Percentiles rank a stretch among this genome's conserved stretches.
Conservation (phyloP, 1,284 basidiomycete species). For the Termitomyces sp. region DNA sequence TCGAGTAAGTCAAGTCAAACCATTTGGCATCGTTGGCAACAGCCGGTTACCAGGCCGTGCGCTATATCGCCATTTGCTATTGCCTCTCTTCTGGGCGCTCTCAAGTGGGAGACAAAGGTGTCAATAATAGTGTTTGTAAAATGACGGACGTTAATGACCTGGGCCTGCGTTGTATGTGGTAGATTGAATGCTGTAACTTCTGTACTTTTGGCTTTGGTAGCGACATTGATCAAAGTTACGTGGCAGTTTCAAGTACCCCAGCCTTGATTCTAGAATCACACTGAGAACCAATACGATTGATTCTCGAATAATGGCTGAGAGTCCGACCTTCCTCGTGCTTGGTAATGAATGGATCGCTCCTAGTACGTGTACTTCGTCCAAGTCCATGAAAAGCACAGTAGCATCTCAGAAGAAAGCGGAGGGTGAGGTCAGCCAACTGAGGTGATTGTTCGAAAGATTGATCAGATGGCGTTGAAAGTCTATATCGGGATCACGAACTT, state of each 20-base stretch:
- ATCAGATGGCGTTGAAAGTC: no score
- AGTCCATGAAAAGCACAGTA: not conserved
- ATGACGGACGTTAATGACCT: not conserved
- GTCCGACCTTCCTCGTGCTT: not conserved
- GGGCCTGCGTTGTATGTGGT: not conserved
- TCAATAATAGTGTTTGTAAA: not conserved
- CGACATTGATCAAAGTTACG: not conserved
- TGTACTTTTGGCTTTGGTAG: not conserved
- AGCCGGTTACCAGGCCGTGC: not conserved
- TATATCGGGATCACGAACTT: no score
- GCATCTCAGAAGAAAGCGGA: constrained; percentile 1
- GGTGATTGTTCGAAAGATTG: not conserved
- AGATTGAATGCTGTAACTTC: not conserved
- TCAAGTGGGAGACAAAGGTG: not conserved
- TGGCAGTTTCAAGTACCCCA: not conserved
- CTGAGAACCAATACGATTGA: not conserved
- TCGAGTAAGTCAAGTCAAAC: not conserved
- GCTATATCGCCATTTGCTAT: not conserved
- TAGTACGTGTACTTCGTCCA: not conserved
- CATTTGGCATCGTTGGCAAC: not conserved
- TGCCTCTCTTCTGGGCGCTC: not conserved
- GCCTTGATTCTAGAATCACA: not conserved
- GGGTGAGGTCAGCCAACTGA: constrained; percentile 3
- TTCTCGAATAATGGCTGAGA: not conserved
- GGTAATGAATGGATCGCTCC: not conserved